These are phyloP conservation scores for Fistulinella cinereoalba DNA, from an alignment of 1,284 basidiomycete genomes.

Conservation along the genomic window DNA sequence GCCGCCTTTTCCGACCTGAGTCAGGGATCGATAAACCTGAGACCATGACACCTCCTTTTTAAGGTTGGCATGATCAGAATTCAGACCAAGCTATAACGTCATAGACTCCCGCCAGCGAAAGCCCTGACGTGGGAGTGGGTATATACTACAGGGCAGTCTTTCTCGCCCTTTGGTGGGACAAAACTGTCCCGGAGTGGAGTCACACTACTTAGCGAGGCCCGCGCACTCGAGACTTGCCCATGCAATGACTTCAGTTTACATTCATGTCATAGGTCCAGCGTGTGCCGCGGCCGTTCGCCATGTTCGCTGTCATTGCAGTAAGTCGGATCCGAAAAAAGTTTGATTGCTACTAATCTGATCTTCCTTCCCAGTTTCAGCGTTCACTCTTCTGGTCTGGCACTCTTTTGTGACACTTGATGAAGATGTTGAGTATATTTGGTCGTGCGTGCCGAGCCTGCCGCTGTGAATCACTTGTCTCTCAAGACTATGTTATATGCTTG, in stretches of 20 bases:
- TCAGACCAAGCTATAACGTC: too few species aligned
- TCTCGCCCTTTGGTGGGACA: too few species aligned
- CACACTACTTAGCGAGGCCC: not conserved
- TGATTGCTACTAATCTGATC: not conserved
- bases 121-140: constrained; percentile 1
- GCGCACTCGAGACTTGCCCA: not conserved
- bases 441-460: constrained; percentile 10
- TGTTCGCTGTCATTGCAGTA: not conserved
- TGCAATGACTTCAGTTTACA: not conserved
- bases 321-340: not conserved
- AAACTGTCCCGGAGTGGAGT: not conserved
- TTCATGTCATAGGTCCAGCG: not conserved
- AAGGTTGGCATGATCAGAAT: too few species aligned
- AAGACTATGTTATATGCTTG: not conserved
- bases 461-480: too few species aligned
- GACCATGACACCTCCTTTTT: not conserved
- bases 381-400: constrained; percentile 17
- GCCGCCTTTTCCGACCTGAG: too few species aligned
- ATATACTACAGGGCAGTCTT: too few species aligned
- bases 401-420: constrained; percentile 13
- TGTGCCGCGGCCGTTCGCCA: not conserved
- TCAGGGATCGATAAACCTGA: not conserved
- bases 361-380: not conserved
- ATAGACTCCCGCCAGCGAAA: too few species aligned
- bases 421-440: constrained; percentile 24